Base-by-base conservation (phyloP, 2,329 filamentous ascomycete genomes). In the Verticillium tricorpus region DNA sequence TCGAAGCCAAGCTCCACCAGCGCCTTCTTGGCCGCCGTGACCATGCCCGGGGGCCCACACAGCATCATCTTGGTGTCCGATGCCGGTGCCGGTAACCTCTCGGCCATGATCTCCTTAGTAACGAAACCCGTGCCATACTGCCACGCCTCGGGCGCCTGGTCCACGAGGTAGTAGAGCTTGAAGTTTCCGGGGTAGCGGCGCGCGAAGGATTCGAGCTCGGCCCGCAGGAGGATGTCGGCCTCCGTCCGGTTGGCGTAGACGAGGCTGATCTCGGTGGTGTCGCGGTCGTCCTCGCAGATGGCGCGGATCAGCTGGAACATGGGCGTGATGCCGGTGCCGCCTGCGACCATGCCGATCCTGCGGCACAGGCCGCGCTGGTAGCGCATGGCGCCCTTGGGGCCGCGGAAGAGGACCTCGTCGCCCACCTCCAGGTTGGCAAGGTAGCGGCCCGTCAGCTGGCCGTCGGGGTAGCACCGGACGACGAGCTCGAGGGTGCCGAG, bases 1-100 rank as follows among this genome's bases (percentile, higher is more conserved):
- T 82, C 72, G 63, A 81, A 87, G 0, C 84, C 85, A 39, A 87
- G 61, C 11, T 73, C 73, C 0, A 72, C 73, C 63, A 86, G 68
- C 8, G 72, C 74, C 67, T 79, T 82, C 74, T 86, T 88, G 15
- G 80, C 77, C 0, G 82, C 84, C 55, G 80, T 80, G 2, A 88
- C 74, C 84, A 89, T 85, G 0, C 80, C 81, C 0, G 85, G 85
- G 0, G 86, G 86, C 0, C 86, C 86, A 66, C 86, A 89, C 1
- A 88, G 71, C 75, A 87, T 74, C 8, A 85, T 69, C 69, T 85
- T 87, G 2, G 77, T 77, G 15, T 83, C 80, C 0, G 68, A 55
- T 0, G 72, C 74, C 0, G 84, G 72, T 0, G 67, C 65, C 1
- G 85, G 84, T 57, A 89, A 73, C 37, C 69, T 75, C 62, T 83